Evolutionary conservation across 352 stramenopile species (phyloP).

Genomic region (Thalassiosira allenii): DNA sequence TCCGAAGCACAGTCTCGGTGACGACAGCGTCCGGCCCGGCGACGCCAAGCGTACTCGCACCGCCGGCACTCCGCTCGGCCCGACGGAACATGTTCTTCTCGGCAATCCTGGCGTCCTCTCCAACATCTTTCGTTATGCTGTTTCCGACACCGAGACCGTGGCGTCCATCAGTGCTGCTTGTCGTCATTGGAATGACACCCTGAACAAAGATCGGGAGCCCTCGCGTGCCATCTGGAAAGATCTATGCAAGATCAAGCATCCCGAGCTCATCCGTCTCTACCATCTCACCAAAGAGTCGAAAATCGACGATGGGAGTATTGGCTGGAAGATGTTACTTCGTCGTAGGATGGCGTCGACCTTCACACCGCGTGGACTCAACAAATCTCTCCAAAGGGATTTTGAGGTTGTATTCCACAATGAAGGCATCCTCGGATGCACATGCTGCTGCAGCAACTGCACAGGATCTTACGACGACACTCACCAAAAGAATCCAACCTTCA

Average conservation of each 20-base stretch:
- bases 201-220: slow-evolving; percentile 15
- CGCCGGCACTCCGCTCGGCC: background rate
- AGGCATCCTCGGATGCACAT: slow-evolving; percentile 19
- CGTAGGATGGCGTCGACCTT: slow-evolving; percentile 7
- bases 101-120: slow-evolving; percentile 6
- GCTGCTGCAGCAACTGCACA: slow-evolving; percentile 12
- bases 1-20: too few species aligned
- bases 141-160: slow-evolving; percentile 4
- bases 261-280: slow-evolving; percentile 21
- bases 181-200: slow-evolving; percentile 1
- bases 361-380: slow-evolving; percentile 2
- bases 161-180: background rate
- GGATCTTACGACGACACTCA: slow-evolving; percentile 30
- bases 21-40: too few species aligned
- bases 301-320: background rate
- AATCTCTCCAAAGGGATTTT: slow-evolving; percentile 19
- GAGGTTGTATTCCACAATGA: slow-evolving; percentile 22
- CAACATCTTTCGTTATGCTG: slow-evolving; percentile 13
- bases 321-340: slow-evolving; percentile 18
- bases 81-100: background rate
- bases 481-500: slow-evolving; percentile 3
- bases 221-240: slow-evolving; percentile 4
- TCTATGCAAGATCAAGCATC: background rate
- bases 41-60: background rate
- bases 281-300: slow-evolving; percentile 17